Evolutionary conservation across 768 basidiomycete genomes (phyloP).

Genomic region (Boletus rubescentipes): DNA sequence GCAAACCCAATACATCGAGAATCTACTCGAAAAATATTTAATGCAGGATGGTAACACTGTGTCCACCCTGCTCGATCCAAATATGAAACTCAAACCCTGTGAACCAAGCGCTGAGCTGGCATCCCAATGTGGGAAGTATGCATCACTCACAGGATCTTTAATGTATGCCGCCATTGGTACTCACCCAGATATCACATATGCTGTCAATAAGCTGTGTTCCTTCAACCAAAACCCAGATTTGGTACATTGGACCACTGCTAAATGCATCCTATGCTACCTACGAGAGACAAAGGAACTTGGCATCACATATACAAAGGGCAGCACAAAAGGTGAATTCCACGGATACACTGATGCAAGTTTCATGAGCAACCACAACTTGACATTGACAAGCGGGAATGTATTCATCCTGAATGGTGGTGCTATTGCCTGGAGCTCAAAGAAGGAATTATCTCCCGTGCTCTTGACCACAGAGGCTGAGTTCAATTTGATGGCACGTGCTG

Average conservation of each 20-base stretch:
- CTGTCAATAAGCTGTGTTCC: background rate
- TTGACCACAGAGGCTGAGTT: conserved; percentile 3
- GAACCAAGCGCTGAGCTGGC: background rate
- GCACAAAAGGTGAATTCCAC: background rate
- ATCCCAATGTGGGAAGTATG: background rate
- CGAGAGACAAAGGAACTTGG: background rate
- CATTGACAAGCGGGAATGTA: background rate
- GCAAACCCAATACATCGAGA: background rate
- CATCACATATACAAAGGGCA: background rate
- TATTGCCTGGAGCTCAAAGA: conserved; percentile 31
- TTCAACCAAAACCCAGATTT: background rate
- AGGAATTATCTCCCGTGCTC: conserved; percentile 22
- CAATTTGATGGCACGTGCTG: conserved; percentile 1
- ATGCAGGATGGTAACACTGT: background rate
- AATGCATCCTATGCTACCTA: conserved; percentile 6
- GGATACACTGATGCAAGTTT: conserved; percentile 28
- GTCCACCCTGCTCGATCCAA: background rate
- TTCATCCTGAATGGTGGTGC: background rate
- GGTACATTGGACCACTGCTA: background rate
- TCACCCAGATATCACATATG: background rate
- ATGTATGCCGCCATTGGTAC: background rate
- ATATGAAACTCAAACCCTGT: background rate
- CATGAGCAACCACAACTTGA: conserved; percentile 20
- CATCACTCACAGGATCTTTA: background rate
- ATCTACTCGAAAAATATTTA: background rate